phyloP scores from a whole-genome alignment of 2,329 filamentous ascomycete species.

The Teratosphaeriaceae sp. region DNA sequence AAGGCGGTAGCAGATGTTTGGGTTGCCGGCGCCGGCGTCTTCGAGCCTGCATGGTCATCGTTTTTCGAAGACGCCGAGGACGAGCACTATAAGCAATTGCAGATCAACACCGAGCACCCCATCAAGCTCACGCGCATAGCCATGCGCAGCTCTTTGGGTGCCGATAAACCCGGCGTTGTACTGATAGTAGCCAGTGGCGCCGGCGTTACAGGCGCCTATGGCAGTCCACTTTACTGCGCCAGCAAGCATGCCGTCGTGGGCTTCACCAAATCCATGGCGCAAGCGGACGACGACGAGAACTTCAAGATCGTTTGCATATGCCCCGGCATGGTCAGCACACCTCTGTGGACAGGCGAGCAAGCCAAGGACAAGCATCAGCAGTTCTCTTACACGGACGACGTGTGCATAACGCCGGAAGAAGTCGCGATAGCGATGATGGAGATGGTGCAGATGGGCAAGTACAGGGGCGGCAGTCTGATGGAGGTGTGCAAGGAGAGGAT shows the following conservation, averaged over 20 bases:
- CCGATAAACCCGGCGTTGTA: constrained; percentile 32
- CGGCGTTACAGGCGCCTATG: constrained; percentile 26
- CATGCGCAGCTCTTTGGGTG: constrained; percentile 25
- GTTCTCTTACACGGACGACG: constrained; percentile 12
- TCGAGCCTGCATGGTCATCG: constrained; percentile 30
- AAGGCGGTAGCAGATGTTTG: constrained; percentile 33
- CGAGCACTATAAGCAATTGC: constrained; percentile 27
- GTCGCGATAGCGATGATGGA: constrained; percentile 24
- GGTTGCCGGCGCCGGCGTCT: constrained; percentile 33
- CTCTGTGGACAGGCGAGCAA: constrained; percentile 21
- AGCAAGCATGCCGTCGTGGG: constrained; percentile 35
- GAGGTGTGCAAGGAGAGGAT: constrained; percentile 8
- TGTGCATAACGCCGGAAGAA: constrained; percentile 17
- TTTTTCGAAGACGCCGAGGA: constrained; percentile 34
- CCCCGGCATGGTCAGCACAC: constrained; percentile 27
- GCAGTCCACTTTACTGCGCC: constrained; percentile 31
- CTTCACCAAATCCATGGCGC: constrained; percentile 31
- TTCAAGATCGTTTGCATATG: constrained; percentile 30
- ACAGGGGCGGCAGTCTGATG: constrained; percentile 17
- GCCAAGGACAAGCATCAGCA: constrained; percentile 14
- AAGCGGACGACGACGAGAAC: constrained; percentile 27
- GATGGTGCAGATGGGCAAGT: constrained; percentile 18
- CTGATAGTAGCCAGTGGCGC: constrained; percentile 29
- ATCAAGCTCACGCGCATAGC: constrained; percentile 36
- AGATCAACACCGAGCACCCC: constrained; percentile 34